Evolutionary conservation across 2,329 filamentous ascomycete genomes (phyloP).

Genomic region (Madurella fahalii): DNA sequence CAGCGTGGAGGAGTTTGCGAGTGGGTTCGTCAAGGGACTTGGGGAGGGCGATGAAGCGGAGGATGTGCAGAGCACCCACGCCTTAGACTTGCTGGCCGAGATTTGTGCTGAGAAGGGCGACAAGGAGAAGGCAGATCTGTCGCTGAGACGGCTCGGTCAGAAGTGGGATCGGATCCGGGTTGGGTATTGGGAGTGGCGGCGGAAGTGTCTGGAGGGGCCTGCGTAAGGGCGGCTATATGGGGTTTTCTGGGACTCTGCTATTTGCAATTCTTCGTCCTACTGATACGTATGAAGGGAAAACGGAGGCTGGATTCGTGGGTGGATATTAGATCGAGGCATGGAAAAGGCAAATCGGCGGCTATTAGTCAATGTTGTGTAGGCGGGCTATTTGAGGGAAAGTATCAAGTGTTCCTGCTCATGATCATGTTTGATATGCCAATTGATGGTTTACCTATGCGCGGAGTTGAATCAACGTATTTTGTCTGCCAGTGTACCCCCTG

Average conservation of each 20-base stretch:
- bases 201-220: conserved; percentile 38
- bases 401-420: too few relatives aligned
- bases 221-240: background rate
- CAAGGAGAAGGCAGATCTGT: conserved; percentile 60
- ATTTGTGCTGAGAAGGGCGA: conserved; percentile 56
- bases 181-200: conserved; percentile 87
- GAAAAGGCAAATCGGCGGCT: too few relatives aligned
- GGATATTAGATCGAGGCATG: too few relatives aligned
- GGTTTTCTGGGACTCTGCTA: background rate
- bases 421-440: too few relatives aligned
- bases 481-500: background rate
- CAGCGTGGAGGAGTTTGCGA: conserved; percentile 45
- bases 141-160: conserved; percentile 68
- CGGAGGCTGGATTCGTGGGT: background rate
- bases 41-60: conserved; percentile 43
- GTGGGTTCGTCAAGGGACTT: conserved; percentile 47
- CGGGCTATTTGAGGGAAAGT: too few relatives aligned
- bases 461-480: background rate
- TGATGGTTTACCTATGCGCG: too few relatives aligned
- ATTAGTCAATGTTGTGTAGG: too few relatives aligned
- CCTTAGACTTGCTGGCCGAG: conserved; percentile 68
- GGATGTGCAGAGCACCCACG: conserved; percentile 58
- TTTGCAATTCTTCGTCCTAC: background rate
- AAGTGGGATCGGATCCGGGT: conserved; percentile 88
- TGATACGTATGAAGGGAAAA: background rate